Evolutionary conservation across 495 filamentous ascomycete genomes (phyloP).

Genomic region (Zalerion maritima): DNA sequence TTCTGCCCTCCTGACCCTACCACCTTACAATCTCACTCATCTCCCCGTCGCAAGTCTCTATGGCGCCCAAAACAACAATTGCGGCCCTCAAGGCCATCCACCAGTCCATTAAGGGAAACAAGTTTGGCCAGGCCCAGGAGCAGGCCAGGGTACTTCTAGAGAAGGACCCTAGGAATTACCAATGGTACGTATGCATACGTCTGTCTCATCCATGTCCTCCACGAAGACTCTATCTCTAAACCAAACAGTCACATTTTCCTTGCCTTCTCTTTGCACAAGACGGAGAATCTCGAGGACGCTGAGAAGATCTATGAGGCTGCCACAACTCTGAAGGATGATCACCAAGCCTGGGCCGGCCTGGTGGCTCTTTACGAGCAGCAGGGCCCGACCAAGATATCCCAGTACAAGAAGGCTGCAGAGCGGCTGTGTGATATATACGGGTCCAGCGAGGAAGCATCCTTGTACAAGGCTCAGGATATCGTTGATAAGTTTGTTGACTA

Average conservation of each 20-base stretch:
- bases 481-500: slow-evolving; percentile 68
- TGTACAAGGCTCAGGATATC: slow-evolving; percentile 57
- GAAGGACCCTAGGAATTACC: slow-evolving; percentile 65
- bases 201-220: slow-evolving; percentile 2
- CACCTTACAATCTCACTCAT: slow-evolving; percentile 29
- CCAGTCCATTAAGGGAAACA: slow-evolving; percentile 60
- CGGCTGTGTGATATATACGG: slow-evolving; percentile 61
- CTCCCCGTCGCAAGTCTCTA: too few relatives aligned
- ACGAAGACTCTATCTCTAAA: slow-evolving; percentile 1
- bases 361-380: slow-evolving; percentile 72
- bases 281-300: slow-evolving; percentile 50
- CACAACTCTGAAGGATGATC: slow-evolving; percentile 37
- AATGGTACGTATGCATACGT: slow-evolving; percentile 41
- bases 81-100: slow-evolving; percentile 71
- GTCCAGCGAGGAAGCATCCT: slow-evolving; percentile 43
- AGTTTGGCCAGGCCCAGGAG: slow-evolving; percentile 58
- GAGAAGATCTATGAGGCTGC: slow-evolving; percentile 65
- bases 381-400: slow-evolving; percentile 47
- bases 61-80: too few relatives aligned
- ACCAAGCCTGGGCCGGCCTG: slow-evolving; percentile 81
- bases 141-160: slow-evolving; percentile 52
- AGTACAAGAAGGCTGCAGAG: slow-evolving; percentile 58
- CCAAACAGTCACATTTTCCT: slow-evolving; percentile 56
- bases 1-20: not conserved
- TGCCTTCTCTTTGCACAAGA: slow-evolving; percentile 65